Base-by-base conservation (phyloP, 2,329 filamentous ascomycete genomes). In the Xylaria polymorpha region DNA sequence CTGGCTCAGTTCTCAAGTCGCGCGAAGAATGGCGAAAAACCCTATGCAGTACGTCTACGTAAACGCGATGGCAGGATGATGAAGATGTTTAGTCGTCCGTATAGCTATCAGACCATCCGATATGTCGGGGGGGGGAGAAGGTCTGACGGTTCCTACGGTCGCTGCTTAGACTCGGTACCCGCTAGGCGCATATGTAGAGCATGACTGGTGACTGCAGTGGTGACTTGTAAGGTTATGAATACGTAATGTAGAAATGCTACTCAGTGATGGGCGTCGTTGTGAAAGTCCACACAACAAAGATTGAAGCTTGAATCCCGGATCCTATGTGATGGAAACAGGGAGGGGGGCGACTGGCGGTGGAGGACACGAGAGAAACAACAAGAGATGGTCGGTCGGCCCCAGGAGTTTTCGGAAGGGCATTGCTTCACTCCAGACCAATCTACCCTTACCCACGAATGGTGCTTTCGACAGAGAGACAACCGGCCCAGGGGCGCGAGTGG, bases 401-500 rank as follows among this genome's bases (percentile, higher is more conserved):
- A 75, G 72, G 76, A 76, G 74, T 75, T 75, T 75, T 77, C 75
- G 67, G 71, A 75, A 71, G 74, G 74, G 71, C 72, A 74, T 68
- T 71, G 72, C 72, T 73, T 69, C 68, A 67, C 69, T 69, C 69
- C 66, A 66, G 69, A 58, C 50, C 70, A 57, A 76, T 71, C 75
- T 73, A 74, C 74, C 74, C 76, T 77, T 67, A 76, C 75, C 75
- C 75, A 76, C 71, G 67, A 73, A 71, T 68, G 67, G 67, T 73
- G 71, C 70, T 73, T 71, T 70, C 69, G 63, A 71, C 70, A 72
- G 73, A 73, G 74, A 71, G 74, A 71, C 68, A 76, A 73, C 75
- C 74, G 73, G 70, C 51, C 70, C 71, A 73, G 74, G 74, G 71
- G 71, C 64, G 69, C 66, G 66, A 70, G 71, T 71, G 67, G 71